These are phyloP conservation scores for Podospora fimiseda DNA, from an alignment of 495 filamentous ascomycete genomes.

Conservation along the genomic window DNA sequence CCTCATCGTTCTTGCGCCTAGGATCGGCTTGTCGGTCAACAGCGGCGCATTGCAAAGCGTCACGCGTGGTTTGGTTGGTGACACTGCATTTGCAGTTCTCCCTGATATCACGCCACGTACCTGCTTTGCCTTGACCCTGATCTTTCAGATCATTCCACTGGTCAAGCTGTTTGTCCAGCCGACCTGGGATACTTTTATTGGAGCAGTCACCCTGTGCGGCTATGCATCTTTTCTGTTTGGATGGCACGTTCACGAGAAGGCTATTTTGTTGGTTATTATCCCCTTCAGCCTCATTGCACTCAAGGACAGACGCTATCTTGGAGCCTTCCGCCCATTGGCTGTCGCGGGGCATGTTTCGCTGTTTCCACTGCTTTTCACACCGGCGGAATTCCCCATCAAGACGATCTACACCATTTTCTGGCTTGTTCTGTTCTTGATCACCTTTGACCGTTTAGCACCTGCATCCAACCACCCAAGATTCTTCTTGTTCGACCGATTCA, in stretches of 20 bases:
- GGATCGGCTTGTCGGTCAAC: slow-evolving; percentile 66
- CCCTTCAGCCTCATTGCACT: slow-evolving; percentile 93
- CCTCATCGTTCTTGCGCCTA: slow-evolving; percentile 78
- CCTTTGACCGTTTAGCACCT: slow-evolving; percentile 82
- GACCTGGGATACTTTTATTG: slow-evolving; percentile 81
- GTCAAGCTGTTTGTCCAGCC: slow-evolving; percentile 76
- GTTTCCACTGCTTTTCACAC: slow-evolving; percentile 88
- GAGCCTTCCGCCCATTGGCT: slow-evolving; percentile 84
- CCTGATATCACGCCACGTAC: slow-evolving; percentile 73
- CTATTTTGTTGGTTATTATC: slow-evolving; percentile 87
- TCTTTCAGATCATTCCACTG: slow-evolving; percentile 75
- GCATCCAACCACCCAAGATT: slow-evolving; percentile 65
- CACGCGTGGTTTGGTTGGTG: slow-evolving; percentile 88
- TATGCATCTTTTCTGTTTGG: slow-evolving; percentile 97
- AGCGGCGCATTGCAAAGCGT: slow-evolving; percentile 73
- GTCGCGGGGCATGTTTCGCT: slow-evolving; percentile 93
- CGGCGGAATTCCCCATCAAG: slow-evolving; percentile 88
- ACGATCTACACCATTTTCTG: slow-evolving; percentile 89
- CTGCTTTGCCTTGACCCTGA: slow-evolving; percentile 76
- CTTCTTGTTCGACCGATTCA: slow-evolving; percentile 85
- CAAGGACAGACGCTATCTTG: slow-evolving; percentile 83
- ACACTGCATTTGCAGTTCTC: slow-evolving; percentile 88
- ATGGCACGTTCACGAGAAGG: slow-evolving; percentile 99
- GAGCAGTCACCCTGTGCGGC: slow-evolving; percentile 86
- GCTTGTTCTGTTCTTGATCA: slow-evolving; percentile 77